Evolutionary conservation across 352 stramenopile genomes (phyloP).

Genomic region (Elongisporangium senticosum): DNA sequence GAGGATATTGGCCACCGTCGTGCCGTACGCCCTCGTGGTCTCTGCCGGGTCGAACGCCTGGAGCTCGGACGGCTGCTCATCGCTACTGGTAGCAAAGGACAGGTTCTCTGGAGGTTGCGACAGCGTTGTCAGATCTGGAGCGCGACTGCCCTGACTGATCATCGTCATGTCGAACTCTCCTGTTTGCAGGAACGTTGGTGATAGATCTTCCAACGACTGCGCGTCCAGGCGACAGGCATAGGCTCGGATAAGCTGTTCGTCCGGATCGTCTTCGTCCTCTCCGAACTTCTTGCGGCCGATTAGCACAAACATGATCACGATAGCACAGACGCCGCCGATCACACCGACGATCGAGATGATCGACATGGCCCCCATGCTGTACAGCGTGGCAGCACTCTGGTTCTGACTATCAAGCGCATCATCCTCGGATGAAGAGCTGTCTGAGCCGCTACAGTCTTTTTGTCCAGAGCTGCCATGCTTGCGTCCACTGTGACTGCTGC

Average conservation of each 20-base stretch:
- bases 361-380: conserved; percentile 51
- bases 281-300: conserved; percentile 61
- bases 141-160: conserved; percentile 17
- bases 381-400: conserved; percentile 35
- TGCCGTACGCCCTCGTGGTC: background rate
- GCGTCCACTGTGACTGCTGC: conserved; percentile 8
- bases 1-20: background rate
- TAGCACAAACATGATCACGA: conserved; percentile 48
- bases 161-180: conserved; percentile 25
- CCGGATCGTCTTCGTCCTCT: conserved; percentile 36
- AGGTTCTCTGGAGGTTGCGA: background rate
- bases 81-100: background rate
- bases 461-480: conserved; percentile 6
- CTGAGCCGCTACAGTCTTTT: background rate
- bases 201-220: conserved; percentile 37
- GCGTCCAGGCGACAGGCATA: conserved; percentile 32
- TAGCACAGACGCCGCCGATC: conserved; percentile 48
- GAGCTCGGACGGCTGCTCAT: background rate
- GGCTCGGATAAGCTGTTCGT: conserved; percentile 10
- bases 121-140: conserved; percentile 2
- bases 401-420: conserved; percentile 37
- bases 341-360: conserved; percentile 74
- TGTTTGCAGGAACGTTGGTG: conserved; percentile 48
- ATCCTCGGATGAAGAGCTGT: conserved; percentile 12
- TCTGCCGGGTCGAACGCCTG: background rate